A percentile compares a stretch with the other conserved stretches of the same genome.
phyloP scores from a whole-genome alignment of 1,139 yeast species.

The Lodderomyces metapsilosis region DNA sequence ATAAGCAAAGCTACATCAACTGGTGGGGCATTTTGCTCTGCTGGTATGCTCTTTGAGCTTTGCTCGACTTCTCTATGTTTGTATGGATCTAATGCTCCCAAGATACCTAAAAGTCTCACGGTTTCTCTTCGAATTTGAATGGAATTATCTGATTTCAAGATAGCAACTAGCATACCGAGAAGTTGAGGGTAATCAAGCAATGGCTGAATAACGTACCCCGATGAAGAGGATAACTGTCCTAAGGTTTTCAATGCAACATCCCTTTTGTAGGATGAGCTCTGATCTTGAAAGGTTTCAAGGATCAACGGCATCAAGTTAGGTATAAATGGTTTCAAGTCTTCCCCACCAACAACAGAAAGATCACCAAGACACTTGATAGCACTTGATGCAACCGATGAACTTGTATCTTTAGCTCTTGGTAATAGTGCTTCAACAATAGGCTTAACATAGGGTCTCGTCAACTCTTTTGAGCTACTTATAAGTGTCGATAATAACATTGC shows the following conservation, averaged over 20 bases:
- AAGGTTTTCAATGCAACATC: slow-evolving; percentile 87
- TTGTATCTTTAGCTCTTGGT: slow-evolving; percentile 70
- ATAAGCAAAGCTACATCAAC: slow-evolving; percentile 85
- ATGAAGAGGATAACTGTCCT: slow-evolving; percentile 85
- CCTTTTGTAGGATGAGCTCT: slow-evolving; percentile 78
- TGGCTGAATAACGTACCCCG: slow-evolving; percentile 96
- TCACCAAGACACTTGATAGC: slow-evolving; percentile 91
- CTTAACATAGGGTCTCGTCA: slow-evolving; percentile 85
- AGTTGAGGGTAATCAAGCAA: slow-evolving; percentile 87
- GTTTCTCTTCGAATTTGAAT: slow-evolving; percentile 78
- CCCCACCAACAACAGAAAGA: slow-evolving; percentile 84
- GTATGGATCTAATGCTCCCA: slow-evolving; percentile 97
- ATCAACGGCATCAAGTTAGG: slow-evolving; percentile 82
- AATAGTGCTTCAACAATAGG: slow-evolving; percentile 83
- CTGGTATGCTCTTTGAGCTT: slow-evolving; percentile 57
- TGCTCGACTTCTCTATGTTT: slow-evolving; percentile 91
- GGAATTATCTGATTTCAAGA: slow-evolving; percentile 77
- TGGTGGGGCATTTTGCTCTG: slow-evolving; percentile 84
- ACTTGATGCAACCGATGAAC: slow-evolving; percentile 81
- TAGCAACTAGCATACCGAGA: slow-evolving; percentile 75
- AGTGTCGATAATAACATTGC: slow-evolving; percentile 73
- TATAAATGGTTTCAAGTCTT: slow-evolving; percentile 71
- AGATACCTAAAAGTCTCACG: slow-evolving; percentile 81
- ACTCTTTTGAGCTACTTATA: slow-evolving; percentile 73
- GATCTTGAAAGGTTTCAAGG: slow-evolving; percentile 87